Percentiles rank a stretch among this genome's conserved stretches.
Evolutionary conservation across 2,329 filamentous ascomycete species (phyloP).

Genomic region (Trichoderma sp.): DNA sequence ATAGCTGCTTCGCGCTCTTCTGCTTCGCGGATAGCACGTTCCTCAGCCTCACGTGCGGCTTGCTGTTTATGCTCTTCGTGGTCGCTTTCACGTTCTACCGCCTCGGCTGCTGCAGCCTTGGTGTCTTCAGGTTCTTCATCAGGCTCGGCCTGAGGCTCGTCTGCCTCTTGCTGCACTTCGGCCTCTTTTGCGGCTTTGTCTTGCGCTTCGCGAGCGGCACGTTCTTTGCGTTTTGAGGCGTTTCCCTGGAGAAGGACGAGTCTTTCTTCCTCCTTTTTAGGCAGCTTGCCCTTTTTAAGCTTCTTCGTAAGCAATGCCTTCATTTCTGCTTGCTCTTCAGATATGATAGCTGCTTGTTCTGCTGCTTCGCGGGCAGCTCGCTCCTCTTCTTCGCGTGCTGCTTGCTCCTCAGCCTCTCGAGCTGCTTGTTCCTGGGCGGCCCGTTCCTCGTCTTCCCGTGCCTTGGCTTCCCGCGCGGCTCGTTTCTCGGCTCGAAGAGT

Average conservation of each 20-base stretch:
- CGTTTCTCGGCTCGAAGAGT: slow-evolving; percentile 6
- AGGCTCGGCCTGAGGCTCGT: slow-evolving; percentile 27
- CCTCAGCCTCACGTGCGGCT: slow-evolving; percentile 29
- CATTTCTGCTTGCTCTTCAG: slow-evolving; percentile 42
- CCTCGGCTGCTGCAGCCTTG: slow-evolving; percentile 34
- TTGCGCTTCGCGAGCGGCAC: slow-evolving; percentile 31
- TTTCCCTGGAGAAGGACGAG: slow-evolving; percentile 40
- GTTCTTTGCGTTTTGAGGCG: slow-evolving; percentile 40
- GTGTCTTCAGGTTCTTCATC: slow-evolving; percentile 30
- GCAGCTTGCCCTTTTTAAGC: slow-evolving; percentile 48
- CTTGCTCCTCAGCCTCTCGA: slow-evolving; percentile 24
- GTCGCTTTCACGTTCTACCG: slow-evolving; percentile 36
- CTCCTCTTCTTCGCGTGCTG: slow-evolving; percentile 24
- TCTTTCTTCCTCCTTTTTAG: slow-evolving; percentile 50
- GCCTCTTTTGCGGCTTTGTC: slow-evolving; percentile 24
- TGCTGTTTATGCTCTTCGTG: slow-evolving; percentile 23
- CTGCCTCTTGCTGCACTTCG: slow-evolving; percentile 17
- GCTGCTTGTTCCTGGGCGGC: slow-evolving; percentile 21
- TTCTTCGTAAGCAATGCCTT: slow-evolving; percentile 50
- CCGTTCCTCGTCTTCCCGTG: slow-evolving; percentile 13
- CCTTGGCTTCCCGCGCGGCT: slow-evolving; percentile 10
- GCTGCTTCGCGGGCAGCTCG: slow-evolving; percentile 25
- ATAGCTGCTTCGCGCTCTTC: slow-evolving; percentile 25
- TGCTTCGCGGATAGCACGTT: slow-evolving; percentile 29
- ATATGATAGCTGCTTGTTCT: slow-evolving; percentile 25